phyloP scores from a whole-genome alignment of 2,329 filamentous ascomycete species.

The Colletotrichum eremochloae region DNA sequence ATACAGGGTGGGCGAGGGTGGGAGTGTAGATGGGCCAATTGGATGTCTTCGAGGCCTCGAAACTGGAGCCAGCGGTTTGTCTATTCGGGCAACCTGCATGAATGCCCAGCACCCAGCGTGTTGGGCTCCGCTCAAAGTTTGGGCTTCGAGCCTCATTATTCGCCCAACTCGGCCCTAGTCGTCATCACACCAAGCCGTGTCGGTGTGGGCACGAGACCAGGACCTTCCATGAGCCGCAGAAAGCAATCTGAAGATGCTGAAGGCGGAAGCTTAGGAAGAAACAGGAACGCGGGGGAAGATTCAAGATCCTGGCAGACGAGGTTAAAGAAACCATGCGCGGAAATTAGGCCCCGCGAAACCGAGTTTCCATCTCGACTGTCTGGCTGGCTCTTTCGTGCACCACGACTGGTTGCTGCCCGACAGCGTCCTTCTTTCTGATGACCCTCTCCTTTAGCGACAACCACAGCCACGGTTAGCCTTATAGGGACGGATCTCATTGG shows the following conservation, averaged over 20 bases:
- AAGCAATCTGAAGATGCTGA: background rate
- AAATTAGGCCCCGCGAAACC: background rate
- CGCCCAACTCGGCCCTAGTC: constrained; percentile 18
- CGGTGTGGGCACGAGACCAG: constrained; percentile 27
- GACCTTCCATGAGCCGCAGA: constrained; percentile 8
- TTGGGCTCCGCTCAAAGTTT: constrained; percentile 33
- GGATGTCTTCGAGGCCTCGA: background rate
- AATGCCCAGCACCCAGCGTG: constrained; percentile 40
- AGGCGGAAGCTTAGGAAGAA: background rate
- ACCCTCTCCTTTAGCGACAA: constrained; percentile 1
- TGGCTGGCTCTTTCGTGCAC: background rate
- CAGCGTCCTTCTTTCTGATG: background rate
- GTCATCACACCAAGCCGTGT: constrained; percentile 22
- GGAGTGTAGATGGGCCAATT: constrained; percentile 31
- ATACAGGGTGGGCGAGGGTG: constrained; percentile 21
- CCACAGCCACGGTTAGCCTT: constrained; percentile 9
- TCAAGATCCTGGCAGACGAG: background rate
- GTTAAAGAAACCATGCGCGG: background rate
- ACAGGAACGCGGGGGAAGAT: background rate
- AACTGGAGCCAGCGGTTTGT: constrained; percentile 24
- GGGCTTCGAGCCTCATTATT: constrained; percentile 20
- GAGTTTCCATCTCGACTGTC: constrained; percentile 1
- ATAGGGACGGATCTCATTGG: constrained; percentile 11
- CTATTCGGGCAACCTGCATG: constrained; percentile 39
- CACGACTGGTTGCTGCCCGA: background rate